A percentile compares a stretch with the other conserved stretches of the same genome.
Evolutionary conservation across 2,329 filamentous ascomycete species (phyloP).

Genomic region (Scedosporium aurantiacum): DNA sequence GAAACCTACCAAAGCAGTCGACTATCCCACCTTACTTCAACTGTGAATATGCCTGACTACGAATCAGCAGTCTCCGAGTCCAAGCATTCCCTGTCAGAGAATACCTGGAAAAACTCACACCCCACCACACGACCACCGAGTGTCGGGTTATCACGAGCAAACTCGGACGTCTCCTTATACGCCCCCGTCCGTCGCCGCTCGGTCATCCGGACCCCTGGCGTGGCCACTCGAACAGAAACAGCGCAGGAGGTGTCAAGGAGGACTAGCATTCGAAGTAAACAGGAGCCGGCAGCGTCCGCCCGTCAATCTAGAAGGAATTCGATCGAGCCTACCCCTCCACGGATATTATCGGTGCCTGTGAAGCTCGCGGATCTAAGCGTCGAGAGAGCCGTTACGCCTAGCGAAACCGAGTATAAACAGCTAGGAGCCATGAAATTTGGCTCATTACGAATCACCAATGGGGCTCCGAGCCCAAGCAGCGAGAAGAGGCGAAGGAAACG

Average conservation of each 20-base stretch:
- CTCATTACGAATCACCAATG: slow-evolving; percentile 51
- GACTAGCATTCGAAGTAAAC: slow-evolving; percentile 12
- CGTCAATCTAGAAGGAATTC: slow-evolving; percentile 26
- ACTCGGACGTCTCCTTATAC: slow-evolving; percentile 37
- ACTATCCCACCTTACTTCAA: background rate
- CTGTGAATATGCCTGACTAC: slow-evolving; percentile 2
- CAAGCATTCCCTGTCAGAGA: slow-evolving; percentile 23
- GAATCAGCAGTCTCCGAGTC: slow-evolving; percentile 16
- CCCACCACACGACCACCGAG: slow-evolving; percentile 15
- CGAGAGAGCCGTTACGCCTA: slow-evolving; percentile 26
- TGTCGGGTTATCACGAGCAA: slow-evolving; percentile 24
- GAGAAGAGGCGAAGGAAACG: slow-evolving; percentile 5
- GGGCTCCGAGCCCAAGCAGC: slow-evolving; percentile 38
- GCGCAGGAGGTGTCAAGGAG: slow-evolving; percentile 9
- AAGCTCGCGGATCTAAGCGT: slow-evolving; percentile 10
- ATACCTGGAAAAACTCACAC: slow-evolving; percentile 26
- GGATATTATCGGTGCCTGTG: slow-evolving; percentile 23
- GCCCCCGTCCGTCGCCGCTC: slow-evolving; percentile 37
- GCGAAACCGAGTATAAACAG: slow-evolving; percentile 46
- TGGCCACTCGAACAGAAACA: slow-evolving; percentile 30
- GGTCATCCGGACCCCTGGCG: slow-evolving; percentile 35
- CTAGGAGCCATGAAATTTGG: slow-evolving; percentile 53
- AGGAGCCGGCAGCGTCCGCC: slow-evolving; percentile 26
- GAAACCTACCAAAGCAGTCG: background rate
- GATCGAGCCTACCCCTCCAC: slow-evolving; percentile 23